A percentile compares a stretch with the other conserved stretches of the same genome.
phyloP scores from a whole-genome alignment of 805 yeast species.

The Komagataella mondaviorum region DNA sequence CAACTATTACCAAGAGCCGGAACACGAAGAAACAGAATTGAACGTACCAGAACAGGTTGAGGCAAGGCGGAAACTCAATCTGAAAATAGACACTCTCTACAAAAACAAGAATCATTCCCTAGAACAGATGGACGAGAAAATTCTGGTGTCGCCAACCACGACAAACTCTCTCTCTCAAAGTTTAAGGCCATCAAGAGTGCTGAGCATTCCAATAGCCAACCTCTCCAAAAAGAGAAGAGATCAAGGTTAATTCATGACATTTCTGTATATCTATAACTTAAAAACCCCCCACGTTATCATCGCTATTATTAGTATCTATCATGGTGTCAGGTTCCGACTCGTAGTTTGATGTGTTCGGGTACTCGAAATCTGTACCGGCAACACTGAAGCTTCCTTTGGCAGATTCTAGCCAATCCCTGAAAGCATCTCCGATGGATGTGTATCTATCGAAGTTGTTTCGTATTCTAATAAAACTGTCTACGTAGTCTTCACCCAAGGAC shows the following conservation, averaged over 20 bases:
- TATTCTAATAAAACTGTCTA: conserved; percentile 18
- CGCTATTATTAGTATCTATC: background rate
- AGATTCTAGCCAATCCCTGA: conserved; percentile 19
- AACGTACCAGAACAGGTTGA: background rate
- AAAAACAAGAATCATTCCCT: background rate
- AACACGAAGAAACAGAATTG: background rate
- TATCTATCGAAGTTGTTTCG: conserved; percentile 20
- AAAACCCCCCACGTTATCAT: background rate
- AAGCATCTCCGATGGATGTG: conserved; percentile 19
- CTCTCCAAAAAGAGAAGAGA: conserved; percentile 4
- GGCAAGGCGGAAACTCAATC: conserved; percentile 12
- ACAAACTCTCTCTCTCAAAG: background rate
- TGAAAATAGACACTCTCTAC: conserved; percentile 10
- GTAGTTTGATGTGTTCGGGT: background rate
- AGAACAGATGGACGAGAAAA: background rate
- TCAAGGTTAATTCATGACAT: background rate
- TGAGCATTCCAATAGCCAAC: conserved; percentile 20
- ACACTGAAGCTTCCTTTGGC: conserved; percentile 4
- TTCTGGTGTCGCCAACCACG: background rate
- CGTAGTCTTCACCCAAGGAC: conserved; percentile 12
- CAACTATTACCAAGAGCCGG: background rate
- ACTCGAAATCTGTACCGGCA: background rate
- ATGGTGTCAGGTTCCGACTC: background rate
- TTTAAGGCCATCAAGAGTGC: conserved; percentile 8
- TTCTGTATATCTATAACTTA: background rate